Conservation (phyloP, 2,329 filamentous ascomycete genomes). For the Dothiorella sarmentorum region DNA sequence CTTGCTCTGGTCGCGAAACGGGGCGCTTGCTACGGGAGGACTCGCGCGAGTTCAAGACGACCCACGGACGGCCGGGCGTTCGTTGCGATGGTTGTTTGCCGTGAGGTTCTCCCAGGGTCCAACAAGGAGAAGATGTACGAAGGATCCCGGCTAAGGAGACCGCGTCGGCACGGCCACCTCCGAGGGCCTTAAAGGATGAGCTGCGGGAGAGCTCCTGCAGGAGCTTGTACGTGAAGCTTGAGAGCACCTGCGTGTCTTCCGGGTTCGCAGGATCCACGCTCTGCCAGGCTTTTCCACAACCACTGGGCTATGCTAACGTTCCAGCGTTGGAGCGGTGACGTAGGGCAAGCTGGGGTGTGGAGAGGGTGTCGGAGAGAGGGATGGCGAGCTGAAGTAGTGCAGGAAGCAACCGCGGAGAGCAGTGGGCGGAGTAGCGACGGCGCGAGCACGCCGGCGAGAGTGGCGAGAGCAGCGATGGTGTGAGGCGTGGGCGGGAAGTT, state of each 20-base stretch:
- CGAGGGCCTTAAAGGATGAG: background rate
- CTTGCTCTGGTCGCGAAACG: background rate
- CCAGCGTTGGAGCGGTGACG: slow-evolving; percentile 9
- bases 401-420: background rate
- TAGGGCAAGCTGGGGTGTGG: slow-evolving; percentile 4
- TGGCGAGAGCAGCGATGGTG: background rate
- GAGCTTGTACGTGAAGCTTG: background rate
- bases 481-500: background rate
- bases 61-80: background rate
- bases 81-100: background rate
- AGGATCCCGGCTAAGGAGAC: slow-evolving; percentile 9
- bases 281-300: no score
- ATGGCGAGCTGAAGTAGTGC: background rate
- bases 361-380: background rate
- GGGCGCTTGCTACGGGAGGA: background rate
- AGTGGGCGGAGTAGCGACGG: background rate
- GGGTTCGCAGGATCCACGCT: no score
- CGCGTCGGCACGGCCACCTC: slow-evolving; percentile 10
- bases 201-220: background rate
- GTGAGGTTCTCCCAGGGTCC: background rate
- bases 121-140: slow-evolving; percentile 2
- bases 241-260: background rate
- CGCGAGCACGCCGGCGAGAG: background rate
- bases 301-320: slow-evolving; percentile 2
- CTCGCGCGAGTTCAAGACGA: background rate